Evolutionary conservation across 768 basidiomycete species (phyloP).

Genomic region (Sporobolomyces phaffii): DNA sequence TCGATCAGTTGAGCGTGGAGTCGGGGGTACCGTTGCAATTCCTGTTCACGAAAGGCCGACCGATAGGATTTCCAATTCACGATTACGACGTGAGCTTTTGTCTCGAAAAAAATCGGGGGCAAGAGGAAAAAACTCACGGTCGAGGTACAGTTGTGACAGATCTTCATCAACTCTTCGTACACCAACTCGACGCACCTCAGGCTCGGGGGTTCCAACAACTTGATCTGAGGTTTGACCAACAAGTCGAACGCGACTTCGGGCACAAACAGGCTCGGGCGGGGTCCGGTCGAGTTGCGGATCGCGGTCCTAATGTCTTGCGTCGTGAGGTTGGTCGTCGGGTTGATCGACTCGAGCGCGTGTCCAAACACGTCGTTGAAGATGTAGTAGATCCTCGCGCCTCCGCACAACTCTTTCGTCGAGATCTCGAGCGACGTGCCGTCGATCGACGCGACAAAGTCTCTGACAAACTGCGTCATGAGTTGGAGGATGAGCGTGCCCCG

Average conservation of each 20-base stretch:
- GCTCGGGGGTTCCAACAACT: conserved; percentile 87
- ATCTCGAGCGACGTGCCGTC: conserved; percentile 94
- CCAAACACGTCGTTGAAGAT: conserved; percentile 99
- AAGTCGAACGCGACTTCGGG: conserved; percentile 96
- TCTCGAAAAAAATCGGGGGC: background rate
- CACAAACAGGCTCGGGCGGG: conserved; percentile 89
- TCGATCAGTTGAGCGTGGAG: conserved; percentile 91
- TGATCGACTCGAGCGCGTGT: conserved; percentile 77
- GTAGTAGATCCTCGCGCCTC: conserved; percentile 96
- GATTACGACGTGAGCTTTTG: no score
- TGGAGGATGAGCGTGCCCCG: conserved; percentile 79
- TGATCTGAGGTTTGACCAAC: conserved; percentile 96
- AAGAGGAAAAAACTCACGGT: conserved; percentile 2
- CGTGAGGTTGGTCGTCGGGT: conserved; percentile 83
- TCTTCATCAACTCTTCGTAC: conserved; percentile 97
- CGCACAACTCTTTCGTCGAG: conserved; percentile 95
- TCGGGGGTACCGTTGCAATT: conserved; percentile 88
- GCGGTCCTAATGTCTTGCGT: conserved; percentile 95
- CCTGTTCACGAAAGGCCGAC: conserved; percentile 56
- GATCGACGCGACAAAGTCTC: conserved; percentile 93
- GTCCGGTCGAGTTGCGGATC: conserved; percentile 96
- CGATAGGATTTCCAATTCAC: no score
- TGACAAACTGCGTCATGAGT: conserved; percentile 92
- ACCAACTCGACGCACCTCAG: conserved; percentile 94
- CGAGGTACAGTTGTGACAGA: conserved; percentile 90